phyloP scores from a whole-genome alignment of 495 filamentous ascomycete species.

The Podospora australis region DNA sequence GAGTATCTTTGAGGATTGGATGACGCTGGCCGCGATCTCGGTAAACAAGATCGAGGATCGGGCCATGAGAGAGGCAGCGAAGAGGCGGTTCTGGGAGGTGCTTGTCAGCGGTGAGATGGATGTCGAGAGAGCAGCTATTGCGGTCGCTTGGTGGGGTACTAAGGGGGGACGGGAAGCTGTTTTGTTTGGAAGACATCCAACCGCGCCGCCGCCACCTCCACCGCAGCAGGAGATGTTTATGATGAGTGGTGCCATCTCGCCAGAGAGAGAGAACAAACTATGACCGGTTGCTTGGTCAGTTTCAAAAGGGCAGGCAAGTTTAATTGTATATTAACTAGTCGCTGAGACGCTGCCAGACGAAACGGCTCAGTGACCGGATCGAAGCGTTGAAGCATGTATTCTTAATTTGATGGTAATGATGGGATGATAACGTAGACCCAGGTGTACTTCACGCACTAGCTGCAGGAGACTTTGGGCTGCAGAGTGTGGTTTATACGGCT shows the following conservation, averaged over 20 bases:
- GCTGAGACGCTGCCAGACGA: too few relatives aligned
- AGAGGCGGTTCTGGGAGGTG: conserved; percentile 77
- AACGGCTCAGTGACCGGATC: too few relatives aligned
- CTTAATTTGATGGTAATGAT: too few relatives aligned
- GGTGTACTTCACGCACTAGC: too few relatives aligned
- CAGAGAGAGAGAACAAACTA: conserved; percentile 6
- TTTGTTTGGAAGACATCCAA: conserved; percentile 11
- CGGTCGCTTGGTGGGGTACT: conserved; percentile 78
- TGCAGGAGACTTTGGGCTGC: too few relatives aligned
- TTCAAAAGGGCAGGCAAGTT: too few relatives aligned
- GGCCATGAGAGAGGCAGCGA: conserved; percentile 56
- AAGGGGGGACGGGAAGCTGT: conserved; percentile 38
- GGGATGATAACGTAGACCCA: too few relatives aligned
- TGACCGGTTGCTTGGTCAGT: too few relatives aligned
- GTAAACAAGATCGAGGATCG: conserved; percentile 57
- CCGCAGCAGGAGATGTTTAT: conserved; percentile 21
- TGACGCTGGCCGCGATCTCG: conserved; percentile 61
- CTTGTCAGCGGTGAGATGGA: conserved; percentile 86
- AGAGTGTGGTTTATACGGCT: too few relatives aligned
- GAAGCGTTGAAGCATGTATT: too few relatives aligned
- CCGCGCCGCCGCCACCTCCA: neutral
- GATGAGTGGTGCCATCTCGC: conserved; percentile 21
- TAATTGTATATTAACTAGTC: too few relatives aligned
- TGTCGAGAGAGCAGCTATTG: conserved; percentile 72
- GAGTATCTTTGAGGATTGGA: conserved; percentile 56